Evolutionary conservation across 2,329 filamentous ascomycete genomes (phyloP), one percentile per base, ranked within the genome.

Genomic region (Elsinoe australis): DNA sequence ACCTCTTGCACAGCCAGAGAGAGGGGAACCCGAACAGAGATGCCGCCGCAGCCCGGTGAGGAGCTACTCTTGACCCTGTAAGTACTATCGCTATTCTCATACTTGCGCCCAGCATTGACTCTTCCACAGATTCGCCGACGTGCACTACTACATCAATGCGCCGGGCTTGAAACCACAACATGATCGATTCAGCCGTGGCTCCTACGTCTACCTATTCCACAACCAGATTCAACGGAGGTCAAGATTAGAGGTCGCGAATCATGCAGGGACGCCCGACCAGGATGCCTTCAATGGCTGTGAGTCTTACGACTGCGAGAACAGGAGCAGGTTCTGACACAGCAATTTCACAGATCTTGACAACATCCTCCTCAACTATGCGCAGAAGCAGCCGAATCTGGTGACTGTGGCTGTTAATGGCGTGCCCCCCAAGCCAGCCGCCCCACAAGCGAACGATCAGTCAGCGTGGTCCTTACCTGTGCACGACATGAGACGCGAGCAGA

Each of bases 201-300:
- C 83, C 5, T 89, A 89, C 62, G 76, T 89, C 50, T 89, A 89
- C 61, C 70, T 89, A 4, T 88, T 87, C 62, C 82, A 88, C 64
- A 83, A 86, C 61, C 75, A 83, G 9, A 71, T 71, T 52, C 76
- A 82, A 56, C 73, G 79, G 52, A 74, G 78, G 52, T 82, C 82
- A 54, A 81, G 85, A 55, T 69, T 89, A 54, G 85, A 89, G 65
- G 71, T 89, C 53, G 85, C 85, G 34, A 90, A 89, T 59, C 72
- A 82, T 56, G 76, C 83, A 6, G 85, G 85, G 47, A 82, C 79
- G 2, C 76, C 83, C 1, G 75, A 83, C n/a, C 85, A 89, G 61
- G 85, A 89, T 69, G 84, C 84, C 8, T 87, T 89, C 61, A 76
- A 80, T 55, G 85, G 85, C 60, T 79, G 83, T 87, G 69, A 73